A percentile compares a stretch with the other conserved stretches of the same genome.
Conservation (phyloP, 345 rosid species). For the Eutrema yunnanense region DNA sequence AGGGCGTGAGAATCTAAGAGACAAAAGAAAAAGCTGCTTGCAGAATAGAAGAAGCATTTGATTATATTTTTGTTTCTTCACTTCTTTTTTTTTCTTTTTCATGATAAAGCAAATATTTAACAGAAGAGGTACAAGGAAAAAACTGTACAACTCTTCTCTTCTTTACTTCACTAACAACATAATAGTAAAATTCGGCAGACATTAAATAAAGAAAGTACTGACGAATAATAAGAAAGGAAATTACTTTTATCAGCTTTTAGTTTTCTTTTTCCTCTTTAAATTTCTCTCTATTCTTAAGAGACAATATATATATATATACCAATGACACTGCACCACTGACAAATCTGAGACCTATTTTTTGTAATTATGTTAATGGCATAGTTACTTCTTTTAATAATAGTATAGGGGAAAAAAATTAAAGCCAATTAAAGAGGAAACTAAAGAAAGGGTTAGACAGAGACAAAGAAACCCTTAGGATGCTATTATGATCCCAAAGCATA, state of each 20-base stretch:
- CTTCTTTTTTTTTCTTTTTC: constrained; percentile 3
- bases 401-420: not conserved
- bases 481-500: constrained; percentile 36
- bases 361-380: constrained; percentile 10
- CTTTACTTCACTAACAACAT: constrained; percentile 31
- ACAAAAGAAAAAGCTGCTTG: constrained; percentile 32
- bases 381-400: constrained; percentile 20
- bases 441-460: constrained; percentile 31
- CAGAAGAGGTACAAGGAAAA: not conserved
- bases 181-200: constrained; percentile 31
- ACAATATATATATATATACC: constrained; percentile 32
- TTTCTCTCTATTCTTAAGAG: constrained; percentile 22
- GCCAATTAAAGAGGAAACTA: constrained; percentile 14
- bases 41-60: constrained; percentile 23
- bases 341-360: constrained; percentile 23
- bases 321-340: constrained; percentile 44
- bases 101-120: constrained; percentile 11
- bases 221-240: constrained; percentile 33
- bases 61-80: not conserved
- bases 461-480: constrained; percentile 33
- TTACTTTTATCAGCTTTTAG: constrained; percentile 57
- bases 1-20: constrained; percentile 77
- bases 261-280: constrained; percentile 7
- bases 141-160: constrained; percentile 17
- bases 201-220: constrained; percentile 27